Base-by-base conservation (phyloP, 2,329 filamentous ascomycete species). In the Colletotrichum orbiculare region DNA sequence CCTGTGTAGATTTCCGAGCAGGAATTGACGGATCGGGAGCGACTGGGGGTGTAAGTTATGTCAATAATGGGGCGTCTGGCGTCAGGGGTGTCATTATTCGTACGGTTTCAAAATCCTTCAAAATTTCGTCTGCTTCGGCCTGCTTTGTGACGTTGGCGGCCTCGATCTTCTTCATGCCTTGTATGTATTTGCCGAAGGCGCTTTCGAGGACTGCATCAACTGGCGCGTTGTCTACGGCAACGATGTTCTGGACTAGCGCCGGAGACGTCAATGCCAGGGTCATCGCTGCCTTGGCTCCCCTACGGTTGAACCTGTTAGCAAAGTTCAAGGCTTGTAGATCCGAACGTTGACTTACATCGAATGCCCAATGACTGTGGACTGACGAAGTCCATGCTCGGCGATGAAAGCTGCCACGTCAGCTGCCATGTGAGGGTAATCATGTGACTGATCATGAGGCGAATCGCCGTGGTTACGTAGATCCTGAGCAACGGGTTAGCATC, bases 241-340 rank as follows among this genome's bases (percentile, higher is more conserved):
- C 85, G 55, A 98, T 81, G 71, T 90, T 87, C 13, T 85, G 82
- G 64, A 97, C 84, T 3, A 89, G 79, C 6, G 87, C 81, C 0
- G 93, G 92, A 1, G 87, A 84, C 47, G 85, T 82, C 41, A 98
- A 85, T 4, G 93, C 93, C 64, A 97, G 82, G 0, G 91, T 84
- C 95, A 98, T 97, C 71, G 93, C 93, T 2, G 91, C 89, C 82
- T 98, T 98, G 50, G 95, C 95, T 68, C 96, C 95, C 90, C 89
- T 91, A 63, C 33, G 25, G 15, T 15, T 15, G 9, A 5, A 10
- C 41, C 10, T 17, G 15, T 66, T 35, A 54, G 53, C 38, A 25
- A 13, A 12, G 15, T 43, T 12, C 6, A 13, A 43, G 25, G 25
- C 25, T 13, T 43, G 42, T 13, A 13, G 13, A 15, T 15, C 12